phyloP scores from a whole-genome alignment of 176 grass and related monocot species.

The Coix lacrymajobi region DNA sequence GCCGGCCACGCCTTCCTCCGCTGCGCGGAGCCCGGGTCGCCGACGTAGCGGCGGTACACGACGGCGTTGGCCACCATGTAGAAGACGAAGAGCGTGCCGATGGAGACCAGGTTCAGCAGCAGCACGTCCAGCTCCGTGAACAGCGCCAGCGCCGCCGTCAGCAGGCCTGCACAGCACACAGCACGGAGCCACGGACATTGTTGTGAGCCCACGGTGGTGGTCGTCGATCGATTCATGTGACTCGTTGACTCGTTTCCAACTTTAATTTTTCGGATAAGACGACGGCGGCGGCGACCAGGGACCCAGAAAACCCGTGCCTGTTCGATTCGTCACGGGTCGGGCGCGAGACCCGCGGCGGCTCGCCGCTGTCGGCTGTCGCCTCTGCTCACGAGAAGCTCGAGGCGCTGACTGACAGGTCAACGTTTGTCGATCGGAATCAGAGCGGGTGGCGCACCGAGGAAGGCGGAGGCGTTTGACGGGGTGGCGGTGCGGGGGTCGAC shows the following conservation, averaged over 20 bases:
- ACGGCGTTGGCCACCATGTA: slow-evolving; percentile 99
- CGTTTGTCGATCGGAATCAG: neutral
- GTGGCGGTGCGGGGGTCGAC: slow-evolving; percentile 71
- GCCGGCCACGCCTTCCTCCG: slow-evolving; percentile 23
- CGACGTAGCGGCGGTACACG: slow-evolving; percentile 76
- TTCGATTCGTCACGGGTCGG: neutral
- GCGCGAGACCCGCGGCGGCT: neutral
- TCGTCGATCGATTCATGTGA: neutral
- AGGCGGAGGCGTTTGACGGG: slow-evolving; percentile 76
- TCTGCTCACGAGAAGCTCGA: neutral
- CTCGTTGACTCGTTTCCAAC: neutral
- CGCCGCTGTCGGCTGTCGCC: neutral
- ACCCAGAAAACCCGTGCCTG: neutral
- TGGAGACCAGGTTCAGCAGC: slow-evolving; percentile 83
- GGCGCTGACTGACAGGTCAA: neutral
- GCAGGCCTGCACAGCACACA: slow-evolving; percentile 54
- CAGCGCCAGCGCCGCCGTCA: slow-evolving; percentile 78
- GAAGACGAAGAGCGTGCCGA: slow-evolving; percentile 98
- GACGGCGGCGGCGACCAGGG: neutral
- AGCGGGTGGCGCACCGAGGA: slow-evolving; percentile 47
- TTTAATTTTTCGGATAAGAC: neutral
- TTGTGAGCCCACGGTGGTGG: too few species aligned
- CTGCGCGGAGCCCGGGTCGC: neutral
- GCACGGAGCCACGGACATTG: too few species aligned
- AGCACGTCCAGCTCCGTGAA: slow-evolving; percentile 84